phyloP scores from a whole-genome alignment of 2,329 filamentous ascomycete genomes.

The Colletotrichum godetiae region DNA sequence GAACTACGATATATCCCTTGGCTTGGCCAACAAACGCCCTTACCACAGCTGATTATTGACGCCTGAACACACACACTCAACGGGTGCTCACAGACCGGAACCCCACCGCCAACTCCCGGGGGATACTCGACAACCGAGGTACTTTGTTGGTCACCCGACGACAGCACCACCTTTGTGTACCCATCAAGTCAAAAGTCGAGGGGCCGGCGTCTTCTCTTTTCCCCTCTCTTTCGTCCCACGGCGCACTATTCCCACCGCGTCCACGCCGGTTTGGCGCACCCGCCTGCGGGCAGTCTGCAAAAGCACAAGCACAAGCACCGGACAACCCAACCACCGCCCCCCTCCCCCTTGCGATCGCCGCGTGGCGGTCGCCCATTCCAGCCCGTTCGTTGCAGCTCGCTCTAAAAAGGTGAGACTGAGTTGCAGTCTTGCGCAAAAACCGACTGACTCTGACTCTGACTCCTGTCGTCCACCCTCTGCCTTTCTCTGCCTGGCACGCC shows the following conservation, averaged over 20 bases:
- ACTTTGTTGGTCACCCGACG: slow-evolving; percentile 6
- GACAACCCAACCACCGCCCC: not conserved
- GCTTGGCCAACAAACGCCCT: not conserved
- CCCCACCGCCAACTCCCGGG: slow-evolving; percentile 20
- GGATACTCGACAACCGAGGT: slow-evolving; percentile 11
- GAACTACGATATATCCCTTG: not conserved
- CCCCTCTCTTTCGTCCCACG: not conserved
- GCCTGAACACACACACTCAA: slow-evolving; percentile 17
- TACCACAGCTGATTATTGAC: slow-evolving; percentile 18
- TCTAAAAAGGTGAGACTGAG: slow-evolving; percentile 36
- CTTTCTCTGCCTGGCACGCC: not conserved
- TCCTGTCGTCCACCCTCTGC: not conserved
- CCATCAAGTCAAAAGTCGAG: slow-evolving; percentile 11
- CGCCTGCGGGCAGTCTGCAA: not conserved
- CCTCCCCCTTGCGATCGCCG: not conserved
- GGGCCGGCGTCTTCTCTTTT: not conserved
- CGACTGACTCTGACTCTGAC: not conserved
- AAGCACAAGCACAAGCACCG: slow-evolving; percentile 3
- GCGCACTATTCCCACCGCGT: slow-evolving; percentile 11
- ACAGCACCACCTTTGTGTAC: slow-evolving; percentile 9
- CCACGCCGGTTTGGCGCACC: not conserved
- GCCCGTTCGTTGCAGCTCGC: slow-evolving; percentile 29
- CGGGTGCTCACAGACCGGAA: slow-evolving; percentile 27
- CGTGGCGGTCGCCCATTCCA: slow-evolving; percentile 21
- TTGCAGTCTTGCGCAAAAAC: not conserved